Conservation (phyloP, 495 filamentous ascomycete species). For the Penicillium pancosmium region DNA sequence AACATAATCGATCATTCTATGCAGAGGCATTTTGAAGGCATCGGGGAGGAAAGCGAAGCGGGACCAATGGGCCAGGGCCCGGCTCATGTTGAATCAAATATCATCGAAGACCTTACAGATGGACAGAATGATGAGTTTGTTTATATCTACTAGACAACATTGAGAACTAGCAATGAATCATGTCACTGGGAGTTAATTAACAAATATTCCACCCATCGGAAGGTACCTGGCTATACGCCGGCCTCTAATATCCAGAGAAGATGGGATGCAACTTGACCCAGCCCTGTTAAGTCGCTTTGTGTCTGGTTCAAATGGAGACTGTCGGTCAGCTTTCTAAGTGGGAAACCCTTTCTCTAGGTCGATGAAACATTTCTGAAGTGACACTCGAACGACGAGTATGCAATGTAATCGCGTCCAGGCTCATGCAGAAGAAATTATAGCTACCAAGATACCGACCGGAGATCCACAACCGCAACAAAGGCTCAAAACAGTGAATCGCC, state of each 20-base stretch:
- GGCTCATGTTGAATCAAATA: slow-evolving; percentile 37
- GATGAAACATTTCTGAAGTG: background rate
- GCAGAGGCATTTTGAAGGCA: slow-evolving; percentile 39
- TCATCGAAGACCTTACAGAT: slow-evolving; percentile 61
- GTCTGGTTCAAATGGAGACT: background rate
- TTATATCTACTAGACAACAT: slow-evolving; percentile 56
- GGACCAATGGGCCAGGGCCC: slow-evolving; percentile 21
- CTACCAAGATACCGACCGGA: too few relatives aligned
- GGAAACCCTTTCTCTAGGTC: background rate
- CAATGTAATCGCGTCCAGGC: too few relatives aligned
- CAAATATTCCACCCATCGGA: too few relatives aligned
- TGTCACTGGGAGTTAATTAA: too few relatives aligned
- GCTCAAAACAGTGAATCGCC: too few relatives aligned
- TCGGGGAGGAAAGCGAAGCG: slow-evolving; percentile 22
- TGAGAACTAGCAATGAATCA: too few relatives aligned
- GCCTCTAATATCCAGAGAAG: too few relatives aligned
- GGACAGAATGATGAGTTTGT: slow-evolving; percentile 69
- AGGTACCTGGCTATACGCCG: too few relatives aligned
- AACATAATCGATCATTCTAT: slow-evolving; percentile 60
- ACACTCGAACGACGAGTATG: too few relatives aligned
- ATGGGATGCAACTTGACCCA: too few relatives aligned
- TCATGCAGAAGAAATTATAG: too few relatives aligned
- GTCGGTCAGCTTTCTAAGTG: background rate
- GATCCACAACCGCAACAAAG: too few relatives aligned
- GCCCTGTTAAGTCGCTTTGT: background rate